Conservation (phyloP, 768 basidiomycete species). For the Hemileccinum rubropunctum region DNA sequence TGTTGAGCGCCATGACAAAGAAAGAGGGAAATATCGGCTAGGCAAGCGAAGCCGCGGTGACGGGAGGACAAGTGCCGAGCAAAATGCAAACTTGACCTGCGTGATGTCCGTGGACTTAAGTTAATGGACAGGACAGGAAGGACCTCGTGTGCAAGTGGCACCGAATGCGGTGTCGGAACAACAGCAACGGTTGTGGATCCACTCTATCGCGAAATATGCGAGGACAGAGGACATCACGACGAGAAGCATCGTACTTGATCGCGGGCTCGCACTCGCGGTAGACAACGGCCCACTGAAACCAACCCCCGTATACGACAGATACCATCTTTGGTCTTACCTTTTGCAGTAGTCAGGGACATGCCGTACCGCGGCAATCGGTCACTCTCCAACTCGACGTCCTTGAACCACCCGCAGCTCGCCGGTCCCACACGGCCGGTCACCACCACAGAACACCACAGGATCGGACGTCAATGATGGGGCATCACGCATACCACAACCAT, state of each 20-base stretch:
- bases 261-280: conserved; percentile 7
- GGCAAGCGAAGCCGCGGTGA: conserved; percentile 38
- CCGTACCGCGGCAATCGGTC: conserved; percentile 31
- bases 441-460: conserved; percentile 1
- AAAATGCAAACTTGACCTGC: conserved; percentile 26
- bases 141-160: conserved; percentile 35
- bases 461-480: no score
- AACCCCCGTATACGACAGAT: conserved; percentile 12
- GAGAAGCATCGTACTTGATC: conserved; percentile 15
- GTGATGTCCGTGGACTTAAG: conserved; percentile 40
- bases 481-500: no score
- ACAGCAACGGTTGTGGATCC: conserved; percentile 19
- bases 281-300: not conserved
- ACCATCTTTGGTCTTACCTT: conserved; percentile 24
- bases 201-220: conserved; percentile 12
- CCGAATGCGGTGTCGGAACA: conserved; percentile 30
- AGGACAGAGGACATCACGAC: conserved; percentile 4
- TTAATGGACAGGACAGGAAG: conserved; percentile 36
- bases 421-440: not conserved
- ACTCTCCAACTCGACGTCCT: conserved; percentile 21
- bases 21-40: conserved; percentile 34
- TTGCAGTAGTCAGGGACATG: conserved; percentile 22
- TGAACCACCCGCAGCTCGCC: no score
- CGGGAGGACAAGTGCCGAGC: conserved; percentile 35
- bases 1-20: conserved; percentile 29